phyloP scores from a whole-genome alignment of 805 yeast species.

The Candida morakotiae region DNA sequence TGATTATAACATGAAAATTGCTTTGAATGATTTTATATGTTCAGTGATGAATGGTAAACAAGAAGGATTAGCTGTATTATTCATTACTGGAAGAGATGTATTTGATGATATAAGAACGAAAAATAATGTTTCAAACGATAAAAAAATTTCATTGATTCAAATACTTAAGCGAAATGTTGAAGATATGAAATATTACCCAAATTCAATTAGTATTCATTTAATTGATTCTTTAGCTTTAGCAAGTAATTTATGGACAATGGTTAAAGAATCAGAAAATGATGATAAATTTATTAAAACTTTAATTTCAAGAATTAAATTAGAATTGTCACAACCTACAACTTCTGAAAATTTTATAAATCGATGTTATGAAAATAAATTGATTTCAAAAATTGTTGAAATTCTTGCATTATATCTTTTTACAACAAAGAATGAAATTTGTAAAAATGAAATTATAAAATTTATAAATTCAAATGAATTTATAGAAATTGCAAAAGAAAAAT shows the following conservation, averaged over 20 bases:
- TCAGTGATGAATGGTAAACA: slow-evolving; percentile 68
- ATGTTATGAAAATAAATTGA: slow-evolving; percentile 54
- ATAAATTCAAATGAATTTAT: slow-evolving; percentile 37
- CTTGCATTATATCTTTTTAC: slow-evolving; percentile 69
- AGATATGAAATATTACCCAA: slow-evolving; percentile 52
- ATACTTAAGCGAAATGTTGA: slow-evolving; percentile 54
- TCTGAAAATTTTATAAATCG: slow-evolving; percentile 24
- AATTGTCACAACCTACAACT: slow-evolving; percentile 13
- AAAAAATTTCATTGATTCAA: slow-evolving; percentile 43
- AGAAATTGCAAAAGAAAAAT: slow-evolving; percentile 23
- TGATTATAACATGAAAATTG: slow-evolving; percentile 48
- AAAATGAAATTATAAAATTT: slow-evolving; percentile 38
- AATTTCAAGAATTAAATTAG: slow-evolving; percentile 24
- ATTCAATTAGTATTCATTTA: slow-evolving; percentile 59
- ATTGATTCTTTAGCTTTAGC: slow-evolving; percentile 73
- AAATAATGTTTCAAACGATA: not conserved
- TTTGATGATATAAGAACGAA: slow-evolving; percentile 29
- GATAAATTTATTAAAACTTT: slow-evolving; percentile 41
- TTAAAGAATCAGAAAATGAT: slow-evolving; percentile 51
- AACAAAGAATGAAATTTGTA: slow-evolving; percentile 40
- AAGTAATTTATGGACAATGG: slow-evolving; percentile 72
- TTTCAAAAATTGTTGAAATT: slow-evolving; percentile 70
- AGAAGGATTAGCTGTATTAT: slow-evolving; percentile 70
- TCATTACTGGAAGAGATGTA: slow-evolving; percentile 59
- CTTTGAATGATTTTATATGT: slow-evolving; percentile 61